These are phyloP conservation scores for Proliferodiscus dingleyae DNA, from an alignment of 2,329 filamentous ascomycete species.

Conservation along the genomic window DNA sequence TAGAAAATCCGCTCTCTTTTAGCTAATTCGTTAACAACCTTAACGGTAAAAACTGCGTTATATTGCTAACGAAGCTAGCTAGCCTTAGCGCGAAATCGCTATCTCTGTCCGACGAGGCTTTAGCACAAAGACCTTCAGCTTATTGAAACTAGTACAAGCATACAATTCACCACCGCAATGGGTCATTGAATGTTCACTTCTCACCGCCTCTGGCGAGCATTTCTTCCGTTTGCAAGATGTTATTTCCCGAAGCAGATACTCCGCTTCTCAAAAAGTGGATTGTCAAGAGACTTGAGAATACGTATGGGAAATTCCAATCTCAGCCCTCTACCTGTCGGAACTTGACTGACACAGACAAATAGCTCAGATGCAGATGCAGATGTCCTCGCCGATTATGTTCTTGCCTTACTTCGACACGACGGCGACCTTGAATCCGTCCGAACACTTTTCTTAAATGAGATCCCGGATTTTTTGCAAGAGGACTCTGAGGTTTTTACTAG, in stretches of 20 bases:
- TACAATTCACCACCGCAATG: no score
- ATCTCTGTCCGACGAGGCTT: no score
- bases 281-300: slow-evolving; percentile 69
- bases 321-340: not conserved
- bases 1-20: no score
- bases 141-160: no score
- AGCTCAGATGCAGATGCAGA: slow-evolving; percentile 77
- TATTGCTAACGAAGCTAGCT: no score
- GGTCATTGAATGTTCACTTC: not conserved
- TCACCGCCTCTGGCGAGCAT: slow-evolving; percentile 2
- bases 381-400: slow-evolving; percentile 79
- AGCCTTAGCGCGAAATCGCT: no score
- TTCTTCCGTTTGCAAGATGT: slow-evolving; percentile 37
- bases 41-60: no score
- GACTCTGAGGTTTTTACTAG: slow-evolving; percentile 61
- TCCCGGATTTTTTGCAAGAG: slow-evolving; percentile 71
- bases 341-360: slow-evolving; percentile 9
- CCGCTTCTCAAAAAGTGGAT: slow-evolving; percentile 70
- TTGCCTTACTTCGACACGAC: slow-evolving; percentile 69
- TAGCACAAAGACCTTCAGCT: no score
- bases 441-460: slow-evolving; percentile 63
- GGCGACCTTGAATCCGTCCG: slow-evolving; percentile 60
- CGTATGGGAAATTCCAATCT: slow-evolving; percentile 41
- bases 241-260: slow-evolving; percentile 59
- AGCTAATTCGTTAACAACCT: no score